A percentile compares a stretch with the other conserved stretches of the same genome.
These are phyloP conservation scores for Sonneratia caseolaris DNA, from an alignment of 345 rosid genomes.

Conservation along the genomic window DNA sequence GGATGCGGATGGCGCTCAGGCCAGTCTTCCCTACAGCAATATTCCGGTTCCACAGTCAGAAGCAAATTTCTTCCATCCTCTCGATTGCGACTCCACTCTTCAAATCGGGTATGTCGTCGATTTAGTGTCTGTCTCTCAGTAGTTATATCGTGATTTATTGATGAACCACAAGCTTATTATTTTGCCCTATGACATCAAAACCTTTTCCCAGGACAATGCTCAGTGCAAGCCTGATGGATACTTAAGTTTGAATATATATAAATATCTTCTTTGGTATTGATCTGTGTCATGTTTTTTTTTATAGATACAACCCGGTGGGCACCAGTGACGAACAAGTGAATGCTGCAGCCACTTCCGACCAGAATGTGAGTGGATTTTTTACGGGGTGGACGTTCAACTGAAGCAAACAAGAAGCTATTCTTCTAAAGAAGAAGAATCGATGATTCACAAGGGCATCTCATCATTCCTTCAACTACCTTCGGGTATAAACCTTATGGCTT, in stretches of 20 bases:
- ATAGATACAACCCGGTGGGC: conserved; percentile 2
- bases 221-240: too few relatives aligned
- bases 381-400: conserved; percentile 1
- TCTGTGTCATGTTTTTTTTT: background rate
- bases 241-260: background rate
- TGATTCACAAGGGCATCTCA: background rate
- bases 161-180: too few relatives aligned
- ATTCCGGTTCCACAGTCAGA: conserved; percentile 25
- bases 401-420: background rate
- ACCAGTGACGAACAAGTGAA: background rate
- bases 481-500: background rate
- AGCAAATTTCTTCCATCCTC: conserved; percentile 32
- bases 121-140: background rate
- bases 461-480: background rate
- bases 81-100: conserved; percentile 22
- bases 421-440: background rate
- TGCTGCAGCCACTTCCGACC: background rate
- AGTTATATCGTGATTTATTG: too few relatives aligned
- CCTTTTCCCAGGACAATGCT: too few relatives aligned
- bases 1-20: conserved; percentile 18
- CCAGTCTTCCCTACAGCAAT: conserved; percentile 14
- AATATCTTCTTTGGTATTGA: background rate
- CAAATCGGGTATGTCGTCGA: conserved; percentile 37
- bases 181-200: too few relatives aligned
- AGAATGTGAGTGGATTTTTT: background rate